Percentiles rank a stretch among this genome's conserved stretches.
These are phyloP conservation scores for Hyphopichia pseudoburtonii DNA, from an alignment of 1,139 yeast species.

Conservation along the genomic window DNA sequence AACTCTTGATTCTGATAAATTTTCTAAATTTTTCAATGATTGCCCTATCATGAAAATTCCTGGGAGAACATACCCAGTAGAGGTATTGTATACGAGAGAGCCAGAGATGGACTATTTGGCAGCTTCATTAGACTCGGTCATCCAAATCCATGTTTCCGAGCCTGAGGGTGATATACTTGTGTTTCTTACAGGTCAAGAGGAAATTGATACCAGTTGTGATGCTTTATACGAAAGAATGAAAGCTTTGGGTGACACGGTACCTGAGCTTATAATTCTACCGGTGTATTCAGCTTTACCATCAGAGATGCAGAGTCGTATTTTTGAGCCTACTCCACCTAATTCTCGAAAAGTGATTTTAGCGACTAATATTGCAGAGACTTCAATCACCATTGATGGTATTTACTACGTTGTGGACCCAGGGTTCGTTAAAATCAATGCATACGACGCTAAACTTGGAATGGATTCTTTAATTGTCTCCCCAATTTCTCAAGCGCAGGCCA, in stretches of 20 bases:
- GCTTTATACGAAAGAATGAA: constrained; percentile 66
- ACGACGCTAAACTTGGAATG: constrained; percentile 76
- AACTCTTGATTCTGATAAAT: constrained; percentile 81
- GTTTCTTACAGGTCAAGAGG: constrained; percentile 88
- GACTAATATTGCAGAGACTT: constrained; percentile 81
- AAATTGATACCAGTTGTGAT: constrained; percentile 88
- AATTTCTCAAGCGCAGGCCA: constrained; percentile 80
- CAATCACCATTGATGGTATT: constrained; percentile 78
- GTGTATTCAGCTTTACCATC: constrained; percentile 80
- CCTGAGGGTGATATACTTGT: constrained; percentile 81
- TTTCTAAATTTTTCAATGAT: constrained; percentile 69
- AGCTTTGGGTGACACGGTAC: constrained; percentile 59
- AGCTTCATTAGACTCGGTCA: constrained; percentile 75
- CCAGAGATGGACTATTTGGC: constrained; percentile 87
- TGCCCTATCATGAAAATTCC: constrained; percentile 86
- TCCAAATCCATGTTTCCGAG: constrained; percentile 80
- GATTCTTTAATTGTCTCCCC: constrained; percentile 72
- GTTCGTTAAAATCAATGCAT: constrained; percentile 74
- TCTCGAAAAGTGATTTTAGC: constrained; percentile 74
- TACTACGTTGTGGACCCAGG: constrained; percentile 80
- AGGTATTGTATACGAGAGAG: constrained; percentile 68
- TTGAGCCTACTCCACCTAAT: constrained; percentile 73
- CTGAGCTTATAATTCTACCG: constrained; percentile 78
- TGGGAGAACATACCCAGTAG: constrained; percentile 90
- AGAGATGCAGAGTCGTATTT: constrained; percentile 69